phyloP scores from a whole-genome alignment of 176 grass and related monocot species.

The Aegilops tauschii region DNA sequence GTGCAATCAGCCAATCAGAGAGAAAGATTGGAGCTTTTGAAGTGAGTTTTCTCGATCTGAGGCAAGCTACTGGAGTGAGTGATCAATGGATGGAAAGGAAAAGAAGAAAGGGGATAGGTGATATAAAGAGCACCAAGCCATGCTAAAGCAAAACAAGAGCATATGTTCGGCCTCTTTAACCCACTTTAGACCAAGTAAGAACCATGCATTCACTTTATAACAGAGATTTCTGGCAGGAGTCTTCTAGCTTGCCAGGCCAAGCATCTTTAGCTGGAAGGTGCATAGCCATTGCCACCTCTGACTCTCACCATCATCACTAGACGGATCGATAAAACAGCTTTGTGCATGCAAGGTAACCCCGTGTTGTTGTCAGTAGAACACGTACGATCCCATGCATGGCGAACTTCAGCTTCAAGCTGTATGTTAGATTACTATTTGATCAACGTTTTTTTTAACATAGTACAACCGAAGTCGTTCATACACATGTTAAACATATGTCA shows the following conservation, averaged over 20 bases:
- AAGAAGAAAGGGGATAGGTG: constrained; percentile 16
- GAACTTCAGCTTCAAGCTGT: neutral
- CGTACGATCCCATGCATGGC: neutral
- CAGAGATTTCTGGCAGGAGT: constrained; percentile 28
- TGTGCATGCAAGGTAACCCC: neutral
- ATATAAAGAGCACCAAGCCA: constrained; percentile 23
- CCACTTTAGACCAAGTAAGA: constrained; percentile 36
- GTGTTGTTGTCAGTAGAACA: constrained; percentile 6
- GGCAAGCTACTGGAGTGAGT: neutral
- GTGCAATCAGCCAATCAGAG: constrained; percentile 5
- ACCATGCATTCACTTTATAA: constrained; percentile 27
- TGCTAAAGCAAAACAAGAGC: constrained; percentile 28
- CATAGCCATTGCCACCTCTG: neutral
- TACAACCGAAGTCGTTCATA: too few species aligned
- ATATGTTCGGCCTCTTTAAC: constrained; percentile 17
- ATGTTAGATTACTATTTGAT: neutral
- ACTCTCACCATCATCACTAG: neutral
- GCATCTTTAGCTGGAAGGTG: constrained; percentile 26
- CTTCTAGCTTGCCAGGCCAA: neutral
- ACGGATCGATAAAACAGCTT: constrained; percentile 7
- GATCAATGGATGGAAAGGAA: constrained; percentile 17
- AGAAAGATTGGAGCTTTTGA: neutral
- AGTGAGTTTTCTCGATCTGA: neutral
- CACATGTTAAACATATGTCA: too few species aligned
- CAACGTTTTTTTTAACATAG: neutral